A percentile compares a stretch with the other conserved stretches of the same genome.
Conservation (phyloP, 2,329 filamentous ascomycete species). For the Alternaria viburni region DNA sequence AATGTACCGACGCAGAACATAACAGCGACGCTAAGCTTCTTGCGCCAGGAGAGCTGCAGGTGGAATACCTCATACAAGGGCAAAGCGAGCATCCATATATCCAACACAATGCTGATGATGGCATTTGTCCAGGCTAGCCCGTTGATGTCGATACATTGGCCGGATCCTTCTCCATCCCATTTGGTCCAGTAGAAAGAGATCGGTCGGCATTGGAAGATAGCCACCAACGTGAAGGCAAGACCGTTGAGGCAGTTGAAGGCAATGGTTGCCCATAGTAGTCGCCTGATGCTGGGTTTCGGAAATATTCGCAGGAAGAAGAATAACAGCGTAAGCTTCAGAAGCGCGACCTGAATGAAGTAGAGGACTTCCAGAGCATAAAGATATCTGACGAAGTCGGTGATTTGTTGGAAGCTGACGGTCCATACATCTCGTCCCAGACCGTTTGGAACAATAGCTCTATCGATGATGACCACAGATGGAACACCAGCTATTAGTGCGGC, state of each 20-base stretch:
- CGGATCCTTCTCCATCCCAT: conserved; percentile 34
- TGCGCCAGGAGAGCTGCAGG: conserved; percentile 42
- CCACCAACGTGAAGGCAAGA: conserved; percentile 22
- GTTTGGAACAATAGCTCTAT: conserved; percentile 21
- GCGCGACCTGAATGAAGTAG: conserved; percentile 41
- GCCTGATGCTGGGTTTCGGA: conserved; percentile 24
- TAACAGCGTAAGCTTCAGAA: conserved; percentile 37
- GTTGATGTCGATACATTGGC: conserved; percentile 46
- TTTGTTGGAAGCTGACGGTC: conserved; percentile 52
- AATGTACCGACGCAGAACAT: conserved; percentile 51
- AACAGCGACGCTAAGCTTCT: conserved; percentile 45
- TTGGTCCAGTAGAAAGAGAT: conserved; percentile 42
- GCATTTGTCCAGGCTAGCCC: conserved; percentile 42
- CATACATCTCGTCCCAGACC: conserved; percentile 61
- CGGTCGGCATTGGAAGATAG: conserved; percentile 44
- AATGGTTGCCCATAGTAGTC: conserved; percentile 26
- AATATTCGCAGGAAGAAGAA: conserved; percentile 40
- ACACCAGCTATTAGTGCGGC: conserved; percentile 27
- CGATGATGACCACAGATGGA: conserved; percentile 36
- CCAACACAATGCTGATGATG: conserved; percentile 41
- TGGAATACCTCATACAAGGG: conserved; percentile 42
- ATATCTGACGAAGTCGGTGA: conserved; percentile 52
- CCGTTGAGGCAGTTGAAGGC: conserved; percentile 33
- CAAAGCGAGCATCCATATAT: conserved; percentile 42
- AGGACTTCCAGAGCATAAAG: conserved; percentile 44